Percentiles rank a stretch among this genome's conserved stretches.
Conservation (phyloP, 208 protist genomes). For the Acanthamoeba royreba region DNA sequence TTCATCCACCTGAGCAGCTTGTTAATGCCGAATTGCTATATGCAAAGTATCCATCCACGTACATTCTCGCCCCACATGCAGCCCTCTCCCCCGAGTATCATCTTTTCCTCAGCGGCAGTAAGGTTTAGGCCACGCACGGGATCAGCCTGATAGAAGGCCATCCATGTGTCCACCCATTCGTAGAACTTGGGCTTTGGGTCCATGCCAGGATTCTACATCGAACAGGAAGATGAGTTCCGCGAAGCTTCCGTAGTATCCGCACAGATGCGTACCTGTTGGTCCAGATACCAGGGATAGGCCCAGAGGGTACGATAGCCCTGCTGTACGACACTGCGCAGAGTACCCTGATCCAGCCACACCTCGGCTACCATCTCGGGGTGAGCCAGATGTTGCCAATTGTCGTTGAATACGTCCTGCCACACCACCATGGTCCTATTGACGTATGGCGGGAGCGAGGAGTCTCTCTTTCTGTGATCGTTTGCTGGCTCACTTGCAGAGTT, state of each 20-base stretch:
- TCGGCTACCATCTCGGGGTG: not conserved
- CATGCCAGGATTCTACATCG: not conserved
- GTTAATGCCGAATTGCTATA: not conserved
- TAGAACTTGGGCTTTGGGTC: not conserved
- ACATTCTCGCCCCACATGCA: conserved; percentile 38
- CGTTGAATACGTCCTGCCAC: conserved; percentile 18
- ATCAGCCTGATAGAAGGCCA: not conserved
- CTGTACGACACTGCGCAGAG: not conserved
- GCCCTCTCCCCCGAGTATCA: not conserved
- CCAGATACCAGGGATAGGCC: not conserved
- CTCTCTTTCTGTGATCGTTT: too few relatives aligned
- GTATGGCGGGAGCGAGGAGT: not conserved
- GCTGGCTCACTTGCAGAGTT: too few relatives aligned
- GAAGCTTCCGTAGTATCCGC: not conserved
- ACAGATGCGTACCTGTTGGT: not conserved
- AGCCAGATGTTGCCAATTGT: not conserved
- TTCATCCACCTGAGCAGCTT: not conserved
- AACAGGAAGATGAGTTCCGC: not conserved
- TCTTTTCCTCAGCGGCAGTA: not conserved
- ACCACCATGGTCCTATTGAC: conserved; percentile 9
- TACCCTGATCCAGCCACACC: not conserved
- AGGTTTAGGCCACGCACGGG: not conserved
- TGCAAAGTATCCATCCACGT: not conserved
- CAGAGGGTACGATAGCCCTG: not conserved
- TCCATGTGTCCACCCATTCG: not conserved